Conservation (phyloP, 169 alveolate genomes). For the Amoebophrya sp. region DNA sequence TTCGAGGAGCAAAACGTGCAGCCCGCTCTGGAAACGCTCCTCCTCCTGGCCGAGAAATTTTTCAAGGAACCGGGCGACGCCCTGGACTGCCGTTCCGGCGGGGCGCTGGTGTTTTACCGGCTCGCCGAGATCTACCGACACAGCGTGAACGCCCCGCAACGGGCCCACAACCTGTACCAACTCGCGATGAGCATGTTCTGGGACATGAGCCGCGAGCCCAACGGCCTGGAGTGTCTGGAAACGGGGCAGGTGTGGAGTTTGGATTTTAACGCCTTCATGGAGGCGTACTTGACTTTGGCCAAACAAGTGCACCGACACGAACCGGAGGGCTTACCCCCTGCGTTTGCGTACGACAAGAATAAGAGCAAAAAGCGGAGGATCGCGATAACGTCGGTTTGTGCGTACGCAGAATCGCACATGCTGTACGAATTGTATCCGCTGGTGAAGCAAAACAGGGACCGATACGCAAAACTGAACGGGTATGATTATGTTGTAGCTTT, state of each 20-base stretch:
- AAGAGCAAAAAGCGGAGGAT: constrained; percentile 15
- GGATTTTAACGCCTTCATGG: constrained; percentile 22
- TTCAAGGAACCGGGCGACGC: neutral
- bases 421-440: neutral
- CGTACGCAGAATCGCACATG: neutral
- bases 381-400: constrained; percentile 18
- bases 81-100: constrained; percentile 24
- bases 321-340: constrained; percentile 12
- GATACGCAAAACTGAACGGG: neutral
- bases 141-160: neutral
- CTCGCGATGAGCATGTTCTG: constrained; percentile 29
- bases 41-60: neutral
- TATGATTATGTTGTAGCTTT: too few species aligned
- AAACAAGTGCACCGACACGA: neutral
- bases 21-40: neutral
- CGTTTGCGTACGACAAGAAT: neutral
- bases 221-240: constrained; percentile 16
- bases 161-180: constrained; percentile 28
- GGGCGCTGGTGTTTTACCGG: constrained; percentile 21
- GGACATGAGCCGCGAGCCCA: constrained; percentile 18
- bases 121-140: neutral
- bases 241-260: neutral
- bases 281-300: constrained; percentile 22
- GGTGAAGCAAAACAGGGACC: neutral
- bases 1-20: neutral